A percentile compares a stretch with the other conserved stretches of the same genome.
These are phyloP conservation scores for Agrocybe chaxingu DNA, from an alignment of 768 basidiomycete genomes.

Conservation along the genomic window DNA sequence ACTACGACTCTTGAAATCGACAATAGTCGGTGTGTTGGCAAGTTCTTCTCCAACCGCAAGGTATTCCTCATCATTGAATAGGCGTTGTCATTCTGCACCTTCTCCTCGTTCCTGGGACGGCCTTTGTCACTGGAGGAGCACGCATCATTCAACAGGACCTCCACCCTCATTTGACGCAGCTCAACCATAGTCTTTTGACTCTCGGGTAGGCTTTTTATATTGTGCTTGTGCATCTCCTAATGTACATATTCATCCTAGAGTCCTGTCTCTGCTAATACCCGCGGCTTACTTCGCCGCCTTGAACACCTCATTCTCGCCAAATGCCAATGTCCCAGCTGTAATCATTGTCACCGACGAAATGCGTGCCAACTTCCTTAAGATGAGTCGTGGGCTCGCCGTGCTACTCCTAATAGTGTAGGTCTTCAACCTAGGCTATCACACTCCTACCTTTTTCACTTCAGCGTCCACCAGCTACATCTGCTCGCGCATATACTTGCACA, in stretches of 20 bases:
- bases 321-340: conserved; percentile 7
- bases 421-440: not conserved
- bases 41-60: not conserved
- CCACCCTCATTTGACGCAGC: conserved; percentile 59
- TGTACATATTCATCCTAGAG: conserved; percentile 32
- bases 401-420: conserved; percentile 59
- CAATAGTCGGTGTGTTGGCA: conserved; percentile 51
- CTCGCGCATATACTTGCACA: conserved; percentile 67
- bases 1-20: conserved; percentile 63
- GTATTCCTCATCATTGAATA: conserved; percentile 13
- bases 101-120: conserved; percentile 64
- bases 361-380: conserved; percentile 46
- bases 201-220: conserved; percentile 48
- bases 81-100: conserved; percentile 75
- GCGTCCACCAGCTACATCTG: conserved; percentile 47
- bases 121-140: conserved; percentile 74
- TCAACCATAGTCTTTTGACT: conserved; percentile 67
- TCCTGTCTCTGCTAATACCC: conserved; percentile 60
- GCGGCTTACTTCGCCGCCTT: conserved; percentile 67
- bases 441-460: not conserved
- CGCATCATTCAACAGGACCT: conserved; percentile 64
- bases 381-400: conserved; percentile 66
- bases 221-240: not conserved
- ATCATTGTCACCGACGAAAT: conserved; percentile 35
- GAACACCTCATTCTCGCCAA: conserved; percentile 17